These are phyloP conservation scores for Mortierella antarctica DNA, from an alignment of 192 early-diverging fungal genomes.

Conservation along the genomic window DNA sequence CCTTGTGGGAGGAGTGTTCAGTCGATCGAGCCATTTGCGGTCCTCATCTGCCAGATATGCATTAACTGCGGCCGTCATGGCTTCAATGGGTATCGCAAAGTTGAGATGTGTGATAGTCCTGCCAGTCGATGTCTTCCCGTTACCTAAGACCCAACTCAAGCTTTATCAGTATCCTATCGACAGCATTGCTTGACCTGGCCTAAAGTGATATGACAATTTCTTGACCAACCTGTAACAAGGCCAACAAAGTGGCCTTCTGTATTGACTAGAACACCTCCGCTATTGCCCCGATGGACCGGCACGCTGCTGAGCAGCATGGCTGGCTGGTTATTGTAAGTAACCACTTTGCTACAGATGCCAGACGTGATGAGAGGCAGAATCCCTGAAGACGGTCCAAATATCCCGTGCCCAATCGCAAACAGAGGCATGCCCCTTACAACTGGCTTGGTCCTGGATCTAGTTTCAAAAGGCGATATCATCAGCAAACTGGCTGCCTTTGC, in stretches of 20 bases:
- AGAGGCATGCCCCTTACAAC: conserved; percentile 41
- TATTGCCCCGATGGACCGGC: conserved; percentile 53
- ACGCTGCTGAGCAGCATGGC: conserved; percentile 50
- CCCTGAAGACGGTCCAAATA: conserved; percentile 50
- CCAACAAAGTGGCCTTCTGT: conserved; percentile 41
- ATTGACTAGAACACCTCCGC: conserved; percentile 52
- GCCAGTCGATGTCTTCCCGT: conserved; percentile 50
- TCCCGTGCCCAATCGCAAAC: conserved; percentile 53
- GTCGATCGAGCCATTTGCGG: conserved; percentile 40
- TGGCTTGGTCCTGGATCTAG: conserved; percentile 25
- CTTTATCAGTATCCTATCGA: not conserved
- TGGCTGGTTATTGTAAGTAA: conserved; percentile 24
- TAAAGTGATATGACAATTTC: not conserved
- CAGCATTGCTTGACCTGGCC: not conserved
- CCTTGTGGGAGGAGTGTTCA: conserved; percentile 27
- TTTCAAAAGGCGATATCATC: not conserved
- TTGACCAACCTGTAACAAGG: conserved; percentile 29
- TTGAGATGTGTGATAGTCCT: conserved; percentile 54
- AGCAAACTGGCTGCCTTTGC: too few relatives aligned
- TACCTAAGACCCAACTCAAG: conserved; percentile 18
- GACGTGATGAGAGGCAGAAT: conserved; percentile 50
- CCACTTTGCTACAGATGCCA: conserved; percentile 44
- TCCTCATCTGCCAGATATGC: conserved; percentile 40
- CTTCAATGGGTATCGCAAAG: conserved; percentile 51
- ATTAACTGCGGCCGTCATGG: conserved; percentile 33